Evolutionary conservation across 371 early-diverging fungal genomes (phyloP).

Genomic region (Apophysomyces ossiformis): DNA sequence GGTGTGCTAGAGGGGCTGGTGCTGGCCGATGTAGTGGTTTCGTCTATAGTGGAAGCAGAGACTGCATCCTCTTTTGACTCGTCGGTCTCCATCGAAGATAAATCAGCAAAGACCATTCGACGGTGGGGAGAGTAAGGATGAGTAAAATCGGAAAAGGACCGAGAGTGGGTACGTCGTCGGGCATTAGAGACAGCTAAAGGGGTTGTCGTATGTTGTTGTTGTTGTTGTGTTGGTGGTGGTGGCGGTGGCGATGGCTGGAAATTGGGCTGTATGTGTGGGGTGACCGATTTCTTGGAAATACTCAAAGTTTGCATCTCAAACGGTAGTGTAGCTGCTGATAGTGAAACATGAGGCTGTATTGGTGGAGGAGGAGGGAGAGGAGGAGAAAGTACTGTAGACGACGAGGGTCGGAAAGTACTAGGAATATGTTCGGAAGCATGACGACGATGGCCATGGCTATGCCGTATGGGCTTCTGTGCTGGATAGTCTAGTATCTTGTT

Average conservation of each 20-base stretch:
- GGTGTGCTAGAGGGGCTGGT: slow-evolving; percentile 4
- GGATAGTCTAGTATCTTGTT: slow-evolving; percentile 3
- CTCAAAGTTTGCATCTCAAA: slow-evolving; percentile 4
- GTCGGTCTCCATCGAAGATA: neutral
- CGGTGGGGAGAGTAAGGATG: slow-evolving; percentile 40
- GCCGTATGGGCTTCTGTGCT: neutral
- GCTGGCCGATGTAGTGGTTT: neutral
- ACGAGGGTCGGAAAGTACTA: neutral
- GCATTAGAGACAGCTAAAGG: slow-evolving; percentile 23
- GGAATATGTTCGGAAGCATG: slow-evolving; percentile 21
- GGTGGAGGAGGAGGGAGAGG: slow-evolving; percentile 1
- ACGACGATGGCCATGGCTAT: slow-evolving; percentile 26
- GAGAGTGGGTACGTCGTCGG: slow-evolving; percentile 43
- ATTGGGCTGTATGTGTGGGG: neutral
- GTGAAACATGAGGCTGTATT: slow-evolving; percentile 3
- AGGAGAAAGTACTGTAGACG: neutral
- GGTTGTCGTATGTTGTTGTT: slow-evolving; percentile 1
- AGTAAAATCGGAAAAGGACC: slow-evolving; percentile 55
- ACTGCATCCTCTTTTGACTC: neutral
- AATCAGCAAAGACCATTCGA: slow-evolving; percentile 12
- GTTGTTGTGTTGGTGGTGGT: slow-evolving; percentile 7
- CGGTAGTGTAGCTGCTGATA: neutral
- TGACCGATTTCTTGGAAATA: slow-evolving; percentile 3
- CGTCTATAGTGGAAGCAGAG: neutral
- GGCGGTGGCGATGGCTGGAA: neutral